Evolutionary conservation across 2,329 filamentous ascomycete species (phyloP).

Genomic region (Exserohilum turcica): DNA sequence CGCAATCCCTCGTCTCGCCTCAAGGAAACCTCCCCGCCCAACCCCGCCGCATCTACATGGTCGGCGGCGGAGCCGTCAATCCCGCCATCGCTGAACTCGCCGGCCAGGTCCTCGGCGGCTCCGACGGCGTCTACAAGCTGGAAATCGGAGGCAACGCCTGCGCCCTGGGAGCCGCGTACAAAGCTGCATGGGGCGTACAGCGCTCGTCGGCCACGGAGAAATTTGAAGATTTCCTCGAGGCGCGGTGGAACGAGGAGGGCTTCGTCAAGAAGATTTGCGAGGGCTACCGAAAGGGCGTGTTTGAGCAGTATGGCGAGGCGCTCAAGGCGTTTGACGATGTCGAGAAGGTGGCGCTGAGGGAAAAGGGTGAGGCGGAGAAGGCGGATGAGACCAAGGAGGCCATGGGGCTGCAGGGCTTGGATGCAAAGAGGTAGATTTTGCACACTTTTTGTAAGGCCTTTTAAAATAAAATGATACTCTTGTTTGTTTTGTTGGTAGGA

Average conservation of each 20-base stretch:
- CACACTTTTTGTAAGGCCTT: no score
- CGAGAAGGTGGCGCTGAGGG: slow-evolving; percentile 12
- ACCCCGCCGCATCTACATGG: slow-evolving; percentile 88
- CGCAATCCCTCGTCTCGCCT: slow-evolving; percentile 70
- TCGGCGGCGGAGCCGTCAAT: slow-evolving; percentile 90
- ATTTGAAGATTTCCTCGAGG: slow-evolving; percentile 86
- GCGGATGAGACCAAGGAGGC: slow-evolving; percentile 2
- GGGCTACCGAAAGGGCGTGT: slow-evolving; percentile 76
- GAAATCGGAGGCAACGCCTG: slow-evolving; percentile 96
- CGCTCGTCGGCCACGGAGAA: slow-evolving; percentile 64
- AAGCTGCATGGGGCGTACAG: slow-evolving; percentile 91
- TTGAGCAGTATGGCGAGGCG: slow-evolving; percentile 77
- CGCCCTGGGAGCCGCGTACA: slow-evolving; percentile 91
- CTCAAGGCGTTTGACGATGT: slow-evolving; percentile 66
- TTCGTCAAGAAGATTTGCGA: slow-evolving; percentile 82
- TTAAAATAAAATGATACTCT: background rate
- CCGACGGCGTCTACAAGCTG: slow-evolving; percentile 88
- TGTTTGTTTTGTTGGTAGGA: no score
- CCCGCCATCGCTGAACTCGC: slow-evolving; percentile 83
- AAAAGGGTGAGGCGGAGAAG: slow-evolving; percentile 12
- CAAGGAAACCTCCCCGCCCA: slow-evolving; percentile 72
- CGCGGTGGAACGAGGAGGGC: slow-evolving; percentile 82
- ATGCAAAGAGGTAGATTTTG: slow-evolving; percentile 1
- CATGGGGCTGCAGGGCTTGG: slow-evolving; percentile 9
- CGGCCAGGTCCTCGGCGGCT: slow-evolving; percentile 85